These are phyloP conservation scores for Fusarium protoensiforme DNA, from an alignment of 2,329 filamentous ascomycete species.

Conservation along the genomic window DNA sequence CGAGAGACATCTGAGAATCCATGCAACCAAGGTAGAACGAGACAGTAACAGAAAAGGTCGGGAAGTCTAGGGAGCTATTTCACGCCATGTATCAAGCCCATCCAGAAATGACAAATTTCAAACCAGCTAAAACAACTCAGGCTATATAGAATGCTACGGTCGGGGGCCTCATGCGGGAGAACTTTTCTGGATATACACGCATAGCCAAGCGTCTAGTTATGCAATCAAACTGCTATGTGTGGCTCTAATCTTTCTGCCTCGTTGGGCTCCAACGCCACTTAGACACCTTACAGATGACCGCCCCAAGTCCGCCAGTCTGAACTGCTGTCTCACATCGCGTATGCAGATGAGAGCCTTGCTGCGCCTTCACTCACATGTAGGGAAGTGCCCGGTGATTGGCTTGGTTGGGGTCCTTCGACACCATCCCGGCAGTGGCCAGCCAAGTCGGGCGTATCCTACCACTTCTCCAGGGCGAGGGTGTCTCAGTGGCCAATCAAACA, in stretches of 20 bases:
- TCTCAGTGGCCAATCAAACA: not conserved
- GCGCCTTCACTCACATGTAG: not conserved
- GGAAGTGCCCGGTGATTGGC: not conserved
- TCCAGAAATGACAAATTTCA: not conserved
- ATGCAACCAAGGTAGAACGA: not conserved
- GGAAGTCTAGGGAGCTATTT: not conserved
- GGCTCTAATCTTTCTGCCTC: not conserved
- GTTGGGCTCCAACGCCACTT: not conserved
- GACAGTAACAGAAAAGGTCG: not conserved
- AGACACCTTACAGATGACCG: not conserved
- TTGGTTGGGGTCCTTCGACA: too few relatives aligned
- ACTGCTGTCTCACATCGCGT: not conserved
- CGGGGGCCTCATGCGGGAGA: not conserved
- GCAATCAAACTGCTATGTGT: not conserved
- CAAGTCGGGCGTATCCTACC: not conserved
- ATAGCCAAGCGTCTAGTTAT: not conserved
- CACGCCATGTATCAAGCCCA: not conserved
- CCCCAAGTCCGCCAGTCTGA: not conserved
- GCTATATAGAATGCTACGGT: not conserved
- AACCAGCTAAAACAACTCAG: not conserved
- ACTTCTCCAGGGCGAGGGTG: not conserved
- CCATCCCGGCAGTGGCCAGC: not conserved
- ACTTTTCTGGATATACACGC: not conserved
- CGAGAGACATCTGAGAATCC: not conserved
- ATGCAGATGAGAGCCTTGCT: not conserved